Base-by-base conservation (phyloP, 805 yeast genomes). In the Diddensiella santjacobensis region DNA sequence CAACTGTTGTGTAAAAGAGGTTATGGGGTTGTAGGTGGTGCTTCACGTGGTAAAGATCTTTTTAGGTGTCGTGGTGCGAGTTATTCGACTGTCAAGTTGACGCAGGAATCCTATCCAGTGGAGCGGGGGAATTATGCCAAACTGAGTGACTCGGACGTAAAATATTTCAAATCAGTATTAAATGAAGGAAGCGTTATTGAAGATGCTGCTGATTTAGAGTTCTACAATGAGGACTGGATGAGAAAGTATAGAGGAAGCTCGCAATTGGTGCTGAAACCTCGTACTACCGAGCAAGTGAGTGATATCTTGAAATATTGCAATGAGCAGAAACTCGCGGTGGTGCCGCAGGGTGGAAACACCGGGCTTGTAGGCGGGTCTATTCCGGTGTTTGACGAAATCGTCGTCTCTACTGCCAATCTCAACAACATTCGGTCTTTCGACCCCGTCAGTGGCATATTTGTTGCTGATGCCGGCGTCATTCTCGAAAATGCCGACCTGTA, bases 271-370 rank as follows among this genome's bases (percentile, higher is more conserved):
- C 72, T 90, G 55, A 87, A 84, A 65, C 98, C 98, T 31, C 84
- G 81, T 59, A 77, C 85, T 11, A 79, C 87, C 2, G 80, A 83
- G 53, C 90, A 90, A 65, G 83, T 91, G 15, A 74, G 90, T 1
- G 62, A 79, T 58, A 87, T 91, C 53, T 62, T 91, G 62, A 80
- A 79, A 64, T 84, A 88, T 68, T 87, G 96, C 71, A 84, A 85
- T 61, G 86, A 82, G 24, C 68, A 80, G 42, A 78, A 75, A 51
- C 67, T 90, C 23, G 96, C 97, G 0, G 80, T 90, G 42, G 96
- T 88, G 6, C 97, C 98, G 13, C 97, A 91, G 69, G 96, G 97
- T 63, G 98, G 98, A 58, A 90, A 91, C 68, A 91, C 97, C 1
- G 96, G 96, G 22, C 75, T 90, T 40, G 98, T 90, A 37, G 98